A percentile compares a stretch with the other conserved stretches of the same genome.
Evolutionary conservation across 352 stramenopile species (phyloP).

Genomic region (Lagenidium giganteum): DNA sequence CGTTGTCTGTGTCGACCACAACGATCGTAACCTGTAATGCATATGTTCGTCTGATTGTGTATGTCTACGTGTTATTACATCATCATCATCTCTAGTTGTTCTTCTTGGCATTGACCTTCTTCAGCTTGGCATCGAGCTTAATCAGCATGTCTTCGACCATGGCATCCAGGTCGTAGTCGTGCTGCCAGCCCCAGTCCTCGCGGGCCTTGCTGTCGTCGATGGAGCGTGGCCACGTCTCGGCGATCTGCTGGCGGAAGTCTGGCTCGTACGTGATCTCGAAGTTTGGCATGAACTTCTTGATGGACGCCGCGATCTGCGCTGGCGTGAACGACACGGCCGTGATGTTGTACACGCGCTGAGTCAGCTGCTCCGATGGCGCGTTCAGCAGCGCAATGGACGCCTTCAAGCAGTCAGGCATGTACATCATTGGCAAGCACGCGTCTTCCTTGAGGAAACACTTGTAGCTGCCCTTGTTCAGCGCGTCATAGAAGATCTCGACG

Average conservation of each 20-base stretch:
- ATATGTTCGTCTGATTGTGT: no score
- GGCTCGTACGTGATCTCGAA: conserved; percentile 88
- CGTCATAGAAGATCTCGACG: conserved; percentile 93
- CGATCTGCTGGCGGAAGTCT: conserved; percentile 90
- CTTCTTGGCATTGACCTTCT: conserved; percentile 20
- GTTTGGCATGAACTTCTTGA: conserved; percentile 80
- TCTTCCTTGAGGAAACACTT: conserved; percentile 82
- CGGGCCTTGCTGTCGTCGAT: conserved; percentile 81
- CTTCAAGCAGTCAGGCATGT: conserved; percentile 92
- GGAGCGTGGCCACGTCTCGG: conserved; percentile 86
- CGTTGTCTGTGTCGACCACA: no score
- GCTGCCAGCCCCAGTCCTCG: conserved; percentile 87
- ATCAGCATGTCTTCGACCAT: conserved; percentile 90
- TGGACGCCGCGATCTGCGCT: conserved; percentile 74
- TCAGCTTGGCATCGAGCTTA: conserved; percentile 79
- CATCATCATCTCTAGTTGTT: conserved; percentile 2
- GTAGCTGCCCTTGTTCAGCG: conserved; percentile 84
- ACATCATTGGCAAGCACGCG: conserved; percentile 91
- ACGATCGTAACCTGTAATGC: no score
- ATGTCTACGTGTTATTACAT: no score
- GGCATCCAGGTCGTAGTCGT: conserved; percentile 83
- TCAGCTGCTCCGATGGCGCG: conserved; percentile 59
- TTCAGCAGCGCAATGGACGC: conserved; percentile 80
- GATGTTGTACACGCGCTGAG: conserved; percentile 89
- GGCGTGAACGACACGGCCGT: conserved; percentile 88